Percentiles rank a stretch among this genome's conserved stretches.
phyloP scores from a whole-genome alignment of 305 asterid species.

The Fraxinus baroniana region DNA sequence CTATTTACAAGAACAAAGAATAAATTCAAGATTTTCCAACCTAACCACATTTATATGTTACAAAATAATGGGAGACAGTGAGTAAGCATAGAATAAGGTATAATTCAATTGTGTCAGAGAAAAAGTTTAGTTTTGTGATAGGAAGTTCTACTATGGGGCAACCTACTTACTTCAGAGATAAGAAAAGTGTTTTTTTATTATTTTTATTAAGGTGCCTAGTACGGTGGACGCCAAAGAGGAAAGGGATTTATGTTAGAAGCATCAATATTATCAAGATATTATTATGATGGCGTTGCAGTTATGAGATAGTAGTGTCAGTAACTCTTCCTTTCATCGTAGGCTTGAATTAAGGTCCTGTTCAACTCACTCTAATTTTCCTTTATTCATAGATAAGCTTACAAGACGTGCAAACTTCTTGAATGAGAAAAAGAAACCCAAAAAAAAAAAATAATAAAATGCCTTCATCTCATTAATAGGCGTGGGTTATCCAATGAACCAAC shows the following conservation, averaged over 20 bases:
- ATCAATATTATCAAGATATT: background rate
- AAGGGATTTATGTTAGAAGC: background rate
- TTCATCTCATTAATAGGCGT: background rate
- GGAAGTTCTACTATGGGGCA: background rate
- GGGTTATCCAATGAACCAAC: background rate
- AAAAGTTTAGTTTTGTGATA: background rate
- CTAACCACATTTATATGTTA: background rate
- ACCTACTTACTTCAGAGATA: background rate
- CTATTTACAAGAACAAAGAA: background rate
- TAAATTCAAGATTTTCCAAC: background rate
- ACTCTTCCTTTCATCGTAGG: background rate
- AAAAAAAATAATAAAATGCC: background rate
- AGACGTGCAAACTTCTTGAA: background rate
- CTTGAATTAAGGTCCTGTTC: background rate
- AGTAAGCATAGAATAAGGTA: background rate
- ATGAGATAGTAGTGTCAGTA: background rate
- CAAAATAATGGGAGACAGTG: background rate
- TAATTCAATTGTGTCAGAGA: background rate
- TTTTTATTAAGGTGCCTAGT: background rate
- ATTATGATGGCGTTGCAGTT: background rate
- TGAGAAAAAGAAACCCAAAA: background rate
- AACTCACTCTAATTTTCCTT: background rate
- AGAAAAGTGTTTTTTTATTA: background rate
- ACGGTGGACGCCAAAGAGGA: background rate
- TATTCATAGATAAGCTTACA: background rate